A percentile compares a stretch with the other conserved stretches of the same genome.
These are phyloP conservation scores for Coemansia sp. DNA, from an alignment of 192 early-diverging fungal genomes.

Conservation along the genomic window DNA sequence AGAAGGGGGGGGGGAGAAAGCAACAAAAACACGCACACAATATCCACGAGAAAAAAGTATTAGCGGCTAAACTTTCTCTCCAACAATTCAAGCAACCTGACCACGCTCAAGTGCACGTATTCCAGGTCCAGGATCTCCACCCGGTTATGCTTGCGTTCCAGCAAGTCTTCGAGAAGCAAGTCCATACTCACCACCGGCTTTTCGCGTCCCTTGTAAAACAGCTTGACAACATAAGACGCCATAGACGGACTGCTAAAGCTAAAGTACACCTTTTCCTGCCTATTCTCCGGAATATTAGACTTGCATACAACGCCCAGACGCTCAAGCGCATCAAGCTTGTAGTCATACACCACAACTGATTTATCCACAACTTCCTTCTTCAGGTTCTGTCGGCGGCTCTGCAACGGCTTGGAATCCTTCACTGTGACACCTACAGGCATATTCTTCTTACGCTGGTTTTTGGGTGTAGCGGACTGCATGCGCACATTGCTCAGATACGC, in stretches of 20 bases:
- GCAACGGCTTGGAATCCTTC: constrained; percentile 35
- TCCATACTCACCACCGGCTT: constrained; percentile 95
- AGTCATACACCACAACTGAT: constrained; percentile 61
- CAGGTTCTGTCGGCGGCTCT: constrained; percentile 35
- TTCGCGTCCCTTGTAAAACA: constrained; percentile 89
- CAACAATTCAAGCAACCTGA: constrained; percentile 72
- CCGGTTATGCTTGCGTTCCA: constrained; percentile 89
- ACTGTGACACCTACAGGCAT: constrained; percentile 67
- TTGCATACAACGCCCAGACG: constrained; percentile 90
- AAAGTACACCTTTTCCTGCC: constrained; percentile 86
- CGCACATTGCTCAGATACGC: constrained; percentile 93
- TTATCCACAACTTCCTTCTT: constrained; percentile 12
- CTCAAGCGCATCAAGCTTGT: constrained; percentile 79
- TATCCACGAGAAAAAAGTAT: background rate
- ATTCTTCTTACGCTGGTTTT: constrained; percentile 58
- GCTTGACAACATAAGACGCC: constrained; percentile 85
- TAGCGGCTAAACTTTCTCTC: constrained; percentile 70
- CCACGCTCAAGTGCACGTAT: constrained; percentile 89
- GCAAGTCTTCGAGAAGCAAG: constrained; percentile 79
- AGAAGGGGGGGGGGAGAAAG: background rate
- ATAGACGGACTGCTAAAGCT: constrained; percentile 82
- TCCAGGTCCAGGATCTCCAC: constrained; percentile 84
- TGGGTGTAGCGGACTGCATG: constrained; percentile 62
- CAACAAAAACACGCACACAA: background rate
- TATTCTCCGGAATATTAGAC: constrained; percentile 87